Evolutionary conservation across 192 early-diverging fungal genomes (phyloP), one percentile per base, ranked within the genome.

Genomic region (Entomortierella chlamydospora): DNA sequence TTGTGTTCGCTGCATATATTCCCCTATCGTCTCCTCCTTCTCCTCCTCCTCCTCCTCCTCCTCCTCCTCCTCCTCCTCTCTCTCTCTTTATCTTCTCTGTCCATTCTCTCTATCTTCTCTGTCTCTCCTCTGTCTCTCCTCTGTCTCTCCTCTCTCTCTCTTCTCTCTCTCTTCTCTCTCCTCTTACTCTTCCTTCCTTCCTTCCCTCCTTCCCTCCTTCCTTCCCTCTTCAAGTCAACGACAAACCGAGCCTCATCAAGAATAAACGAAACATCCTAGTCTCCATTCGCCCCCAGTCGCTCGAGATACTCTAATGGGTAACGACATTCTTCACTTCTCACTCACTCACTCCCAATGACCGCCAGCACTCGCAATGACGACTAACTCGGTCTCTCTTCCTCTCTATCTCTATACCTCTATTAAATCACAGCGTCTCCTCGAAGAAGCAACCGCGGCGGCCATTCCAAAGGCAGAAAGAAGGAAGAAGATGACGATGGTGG

Each of bases 401-500:
- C 33, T 30, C 20, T 43, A 45, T 67, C 5, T 30, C 64, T 31
- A 25, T 30, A 20, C 33, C 26, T 70, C 49, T 29, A 41, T 43
- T 33, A 30, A 43, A 29, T 29, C 15, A 43, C 33, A 77, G 73
- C 73, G 39, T 62, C 67, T 51, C 60, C 73, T 45, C 66, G 73
- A 64, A 54, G 73, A 64, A 78, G 73, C 67, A 69, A 69, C 34
- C 73, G 73, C 15, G 67, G 67, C 20, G 73, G 73, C 13, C 67
- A 57, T 45, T 20, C 45, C 15, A 78, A 70, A 47, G 60, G 67
- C 23, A 58, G 66, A 43, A 78, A 85, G 58, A 80, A 84, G 47
- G 81, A 81, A 22, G 55, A 70, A 34, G 85, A 85, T 30, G 82
- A 85, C 54, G 86, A 87, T 64, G 85, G 71, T 30, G 85, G 84